These are phyloP conservation scores for Rhynchospora pubera DNA, from an alignment of 176 grass and related monocot species.

Conservation along the genomic window DNA sequence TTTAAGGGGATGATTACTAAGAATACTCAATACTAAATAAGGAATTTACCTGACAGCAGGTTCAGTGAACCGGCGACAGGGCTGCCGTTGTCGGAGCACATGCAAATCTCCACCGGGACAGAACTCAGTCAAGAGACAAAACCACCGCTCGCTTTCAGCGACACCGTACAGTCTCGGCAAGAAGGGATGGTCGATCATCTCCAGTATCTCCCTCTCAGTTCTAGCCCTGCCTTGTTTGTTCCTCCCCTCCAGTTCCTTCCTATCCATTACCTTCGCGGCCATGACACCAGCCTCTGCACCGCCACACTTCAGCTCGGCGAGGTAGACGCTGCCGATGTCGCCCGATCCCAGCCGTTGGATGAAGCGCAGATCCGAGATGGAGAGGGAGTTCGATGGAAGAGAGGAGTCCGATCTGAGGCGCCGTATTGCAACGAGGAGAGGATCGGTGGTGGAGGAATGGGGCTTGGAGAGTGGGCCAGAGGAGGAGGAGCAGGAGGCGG, in stretches of 20 bases:
- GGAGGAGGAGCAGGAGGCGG: slow-evolving; percentile 56
- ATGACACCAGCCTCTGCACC: slow-evolving; percentile 23
- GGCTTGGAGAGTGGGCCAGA: slow-evolving; percentile 29
- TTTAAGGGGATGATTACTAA: not conserved
- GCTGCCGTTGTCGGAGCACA: slow-evolving; percentile 88
- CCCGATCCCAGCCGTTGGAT: slow-evolving; percentile 63
- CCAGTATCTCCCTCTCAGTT: slow-evolving; percentile 92
- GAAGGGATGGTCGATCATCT: slow-evolving; percentile 88
- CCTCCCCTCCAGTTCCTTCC: slow-evolving; percentile 67
- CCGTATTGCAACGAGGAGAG: not conserved
- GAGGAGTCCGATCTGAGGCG: slow-evolving; percentile 26
- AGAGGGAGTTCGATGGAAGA: not conserved
- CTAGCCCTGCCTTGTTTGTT: slow-evolving; percentile 78
- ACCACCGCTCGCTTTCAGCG: slow-evolving; percentile 75
- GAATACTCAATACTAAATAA: not conserved
- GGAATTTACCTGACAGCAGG: slow-evolving; percentile 62
- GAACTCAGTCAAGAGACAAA: slow-evolving; percentile 98
- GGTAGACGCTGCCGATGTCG: slow-evolving; percentile 96
- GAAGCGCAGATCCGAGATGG: slow-evolving; percentile 75
- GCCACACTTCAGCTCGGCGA: slow-evolving; percentile 51
- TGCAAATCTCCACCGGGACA: slow-evolving; percentile 98
- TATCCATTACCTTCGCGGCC: slow-evolving; percentile 95
- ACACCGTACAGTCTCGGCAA: slow-evolving; percentile 69
- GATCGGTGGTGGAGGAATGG: not conserved
- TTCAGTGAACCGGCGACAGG: slow-evolving; percentile 64